A percentile compares a stretch with the other conserved stretches of the same genome.
Evolutionary conservation across 768 basidiomycete species (phyloP).

Genomic region (Omphalotus guepiniiformis): DNA sequence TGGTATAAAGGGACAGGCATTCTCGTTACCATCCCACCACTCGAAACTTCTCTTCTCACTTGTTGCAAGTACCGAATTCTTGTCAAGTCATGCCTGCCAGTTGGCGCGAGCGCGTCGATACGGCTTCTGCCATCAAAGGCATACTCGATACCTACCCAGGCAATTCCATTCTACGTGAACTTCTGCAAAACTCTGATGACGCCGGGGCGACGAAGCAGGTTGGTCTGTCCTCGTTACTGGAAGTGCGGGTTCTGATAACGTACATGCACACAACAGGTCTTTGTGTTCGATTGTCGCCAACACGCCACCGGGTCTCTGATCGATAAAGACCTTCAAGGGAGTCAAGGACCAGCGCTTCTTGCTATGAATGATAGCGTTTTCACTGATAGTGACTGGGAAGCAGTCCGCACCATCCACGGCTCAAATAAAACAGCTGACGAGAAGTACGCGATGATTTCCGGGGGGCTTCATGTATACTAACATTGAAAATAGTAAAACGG

Average conservation of each 20-base stretch:
- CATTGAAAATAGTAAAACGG: slow-evolving; percentile 20
- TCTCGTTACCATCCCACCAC: no score
- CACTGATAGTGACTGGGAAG: slow-evolving; percentile 23
- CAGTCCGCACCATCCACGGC: slow-evolving; percentile 21
- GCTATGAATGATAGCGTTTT: slow-evolving; percentile 25
- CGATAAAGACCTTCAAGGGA: slow-evolving; percentile 13
- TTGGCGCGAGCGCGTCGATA: slow-evolving; percentile 9
- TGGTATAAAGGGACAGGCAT: no score
- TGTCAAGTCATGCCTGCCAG: no score
- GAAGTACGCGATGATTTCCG: slow-evolving; percentile 13
- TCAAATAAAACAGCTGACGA: slow-evolving; percentile 26
- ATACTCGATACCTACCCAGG: slow-evolving; percentile 10
- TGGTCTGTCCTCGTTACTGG: no score
- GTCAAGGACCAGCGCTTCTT: slow-evolving; percentile 27
- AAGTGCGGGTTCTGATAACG: neutral
- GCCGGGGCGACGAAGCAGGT: slow-evolving; percentile 11
- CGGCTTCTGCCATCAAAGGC: slow-evolving; percentile 8
- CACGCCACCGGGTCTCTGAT: slow-evolving; percentile 16
- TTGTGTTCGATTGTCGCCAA: slow-evolving; percentile 22
- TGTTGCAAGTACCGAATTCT: no score
- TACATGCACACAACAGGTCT: slow-evolving; percentile 16
- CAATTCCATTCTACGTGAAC: slow-evolving; percentile 7
- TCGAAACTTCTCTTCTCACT: no score
- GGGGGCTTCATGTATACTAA: neutral
- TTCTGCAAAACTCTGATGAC: slow-evolving; percentile 14